Base-by-base conservation (phyloP, 306 rosid genomes). In the Hylodesmum podocarpum region DNA sequence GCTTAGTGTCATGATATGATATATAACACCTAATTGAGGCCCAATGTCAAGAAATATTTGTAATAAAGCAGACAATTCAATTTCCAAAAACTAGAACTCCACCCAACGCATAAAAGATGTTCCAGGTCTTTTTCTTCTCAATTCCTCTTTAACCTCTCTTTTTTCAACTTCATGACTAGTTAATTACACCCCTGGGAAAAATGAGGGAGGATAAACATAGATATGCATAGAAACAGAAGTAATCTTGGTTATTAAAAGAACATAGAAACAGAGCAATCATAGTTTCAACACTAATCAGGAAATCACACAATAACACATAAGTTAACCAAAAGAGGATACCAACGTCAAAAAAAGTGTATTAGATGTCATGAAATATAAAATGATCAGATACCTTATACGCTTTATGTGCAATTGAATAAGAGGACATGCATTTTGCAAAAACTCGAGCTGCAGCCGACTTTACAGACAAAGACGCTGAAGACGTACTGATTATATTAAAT, bases 371-470 rank as follows among this genome's bases (percentile, higher is more conserved):
- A 68, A 73, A 66, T 29, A 67, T 22, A 40, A 83, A 51, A 33
- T 81, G 33, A 24, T 39, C 37, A 55, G 37, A 63, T 62, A 95
- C 98, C 97, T 95, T 84, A 65, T 89, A 90, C 0, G 92, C 91
- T 69, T 57, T 85, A 39, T 66, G 82, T 75, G 89, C 89, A 83
- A 84, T 78, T 44, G 93, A 81, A 81, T 79, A 86, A 34, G 90
- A 84, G 82, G 84, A 81, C 74, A 90, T 87, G 57, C 88, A 57
- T 88, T 88, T 95, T 19, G 92, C 81, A 82, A 90, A 88, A 37
- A 78, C 76, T 37, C 78, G 84, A 15, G 93, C 91, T 61, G 89
- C 97, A 29, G 79, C 84, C 66, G 89, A 74, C 85, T 83, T 90
- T 81, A 89, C 43, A 37, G 85, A 63, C 49, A 76, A 54, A 8